Evolutionary conservation across 106 monocot species (phyloP), one percentile per base, ranked within the genome.

Genomic region (Agapanthus africanus): DNA sequence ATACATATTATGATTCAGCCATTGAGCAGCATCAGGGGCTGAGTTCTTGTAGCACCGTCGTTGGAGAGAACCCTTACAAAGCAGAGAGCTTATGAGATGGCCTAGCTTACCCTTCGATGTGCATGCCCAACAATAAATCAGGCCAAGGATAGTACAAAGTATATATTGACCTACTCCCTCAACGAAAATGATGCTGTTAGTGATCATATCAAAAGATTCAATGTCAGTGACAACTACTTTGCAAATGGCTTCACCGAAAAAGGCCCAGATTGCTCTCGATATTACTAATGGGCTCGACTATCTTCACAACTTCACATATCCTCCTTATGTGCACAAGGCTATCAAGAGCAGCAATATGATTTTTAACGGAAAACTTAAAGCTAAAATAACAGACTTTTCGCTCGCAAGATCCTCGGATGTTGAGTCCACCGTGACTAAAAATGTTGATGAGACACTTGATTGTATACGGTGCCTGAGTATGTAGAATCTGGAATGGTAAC

Each of bases 21-120:
- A 74, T 80, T 73, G 50, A 66, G 59, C 70, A 65, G 7, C 80
- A 47, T 51, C 84, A 85, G 71, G 77, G 73, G 7, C 80, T 85
- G 11, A 52, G 80, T 47, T 76, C 80, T 11, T 86, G 86, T 74
- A 79, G 78, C 30, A 72, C 82, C 40, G 34, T 82, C 22, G 6
- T 46, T 15, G 40, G 40, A 22, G 79, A 79, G 39, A 76, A 70
- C 35, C 67, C 52, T 23, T 16, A 33, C 11, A 38, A 61, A 37
- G 11, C 69, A n/a, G 37, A 37, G 22, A n/a, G 54, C 4, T 41
- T 77, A 23, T 22, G 5, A 1, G n/a, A 4, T 16, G 70, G 77
- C 23, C n/a, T 65, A 18, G 35, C 26, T 19, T 32, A 70, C 77
- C 31, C 52, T 77, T 30, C 40, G 77, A 42, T 77, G 77, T 56